Evolutionary conservation across 2,329 filamentous ascomycete species (phyloP).

Genomic region (Aspergillus vadensis): DNA sequence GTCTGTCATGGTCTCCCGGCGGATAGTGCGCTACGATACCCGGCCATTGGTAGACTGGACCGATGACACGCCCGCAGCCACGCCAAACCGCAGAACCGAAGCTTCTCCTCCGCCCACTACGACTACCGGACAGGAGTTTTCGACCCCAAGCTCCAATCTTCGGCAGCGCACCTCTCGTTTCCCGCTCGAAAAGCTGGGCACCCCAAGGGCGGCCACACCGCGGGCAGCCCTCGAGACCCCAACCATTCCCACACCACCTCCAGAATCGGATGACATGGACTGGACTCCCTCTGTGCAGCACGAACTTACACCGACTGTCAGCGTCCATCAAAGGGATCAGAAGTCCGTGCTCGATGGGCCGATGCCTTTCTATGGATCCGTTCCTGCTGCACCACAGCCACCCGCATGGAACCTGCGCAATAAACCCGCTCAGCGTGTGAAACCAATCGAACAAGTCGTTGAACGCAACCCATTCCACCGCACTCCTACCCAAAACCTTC

Average conservation of each 20-base stretch:
- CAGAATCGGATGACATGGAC: slow-evolving; percentile 51
- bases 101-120: slow-evolving; percentile 21
- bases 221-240: slow-evolving; percentile 24
- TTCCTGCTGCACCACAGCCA: slow-evolving; percentile 44
- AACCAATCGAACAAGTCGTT: slow-evolving; percentile 38
- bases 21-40: slow-evolving; percentile 43
- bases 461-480: slow-evolving; percentile 43
- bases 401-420: slow-evolving; percentile 45
- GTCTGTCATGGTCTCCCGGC: slow-evolving; percentile 42
- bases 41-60: slow-evolving; percentile 47
- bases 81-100: slow-evolving; percentile 26
- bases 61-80: slow-evolving; percentile 37
- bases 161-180: slow-evolving; percentile 33
- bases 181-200: slow-evolving; percentile 45
- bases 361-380: slow-evolving; percentile 47
- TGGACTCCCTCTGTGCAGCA: slow-evolving; percentile 51
- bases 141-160: slow-evolving; percentile 18
- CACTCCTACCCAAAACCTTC: slow-evolving; percentile 29
- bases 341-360: slow-evolving; percentile 35
- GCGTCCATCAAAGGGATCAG: slow-evolving; percentile 33
- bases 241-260: slow-evolving; percentile 41
- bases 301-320: slow-evolving; percentile 35
- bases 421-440: slow-evolving; percentile 29
- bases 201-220: slow-evolving; percentile 28
- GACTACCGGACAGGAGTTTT: slow-evolving; percentile 17